Conservation (phyloP, 495 filamentous ascomycete species). For the Copromyces sp. region DNA sequence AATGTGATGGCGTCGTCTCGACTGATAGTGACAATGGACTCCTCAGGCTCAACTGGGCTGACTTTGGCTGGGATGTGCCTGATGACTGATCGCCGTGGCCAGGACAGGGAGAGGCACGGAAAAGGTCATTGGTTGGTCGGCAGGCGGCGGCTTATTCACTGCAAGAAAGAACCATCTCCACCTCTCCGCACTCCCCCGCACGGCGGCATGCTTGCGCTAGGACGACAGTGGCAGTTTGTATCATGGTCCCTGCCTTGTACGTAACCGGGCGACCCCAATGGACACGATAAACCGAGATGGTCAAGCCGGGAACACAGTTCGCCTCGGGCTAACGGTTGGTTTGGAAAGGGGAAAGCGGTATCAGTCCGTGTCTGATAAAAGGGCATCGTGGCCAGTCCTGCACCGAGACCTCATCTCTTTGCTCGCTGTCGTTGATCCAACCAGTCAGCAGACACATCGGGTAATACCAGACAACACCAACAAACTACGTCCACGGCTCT, state of each 20-base stretch:
- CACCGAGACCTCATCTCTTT: background rate
- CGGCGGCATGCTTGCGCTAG: background rate
- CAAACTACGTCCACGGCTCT: background rate
- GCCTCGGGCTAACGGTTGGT: background rate
- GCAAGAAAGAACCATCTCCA: background rate
- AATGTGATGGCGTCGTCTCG: background rate
- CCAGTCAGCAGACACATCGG: background rate
- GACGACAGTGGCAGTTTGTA: background rate
- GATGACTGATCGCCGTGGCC: background rate
- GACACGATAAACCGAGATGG: background rate
- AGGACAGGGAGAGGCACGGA: background rate
- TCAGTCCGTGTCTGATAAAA: background rate
- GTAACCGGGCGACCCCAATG: background rate
- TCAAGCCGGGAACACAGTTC: background rate
- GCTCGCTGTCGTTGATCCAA: background rate
- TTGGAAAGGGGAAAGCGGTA: background rate
- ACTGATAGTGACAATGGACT: background rate
- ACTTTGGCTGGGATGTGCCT: background rate
- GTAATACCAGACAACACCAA: background rate
- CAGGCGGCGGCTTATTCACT: slow-evolving; percentile 12
- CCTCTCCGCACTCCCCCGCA: background rate
- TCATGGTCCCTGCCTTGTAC: background rate
- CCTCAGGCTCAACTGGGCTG: background rate
- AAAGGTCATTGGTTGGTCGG: slow-evolving; percentile 8
- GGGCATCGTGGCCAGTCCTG: background rate